Evolutionary conservation across 1,139 yeast genomes (phyloP).

Genomic region (Debaryomyces singareniensis): DNA sequence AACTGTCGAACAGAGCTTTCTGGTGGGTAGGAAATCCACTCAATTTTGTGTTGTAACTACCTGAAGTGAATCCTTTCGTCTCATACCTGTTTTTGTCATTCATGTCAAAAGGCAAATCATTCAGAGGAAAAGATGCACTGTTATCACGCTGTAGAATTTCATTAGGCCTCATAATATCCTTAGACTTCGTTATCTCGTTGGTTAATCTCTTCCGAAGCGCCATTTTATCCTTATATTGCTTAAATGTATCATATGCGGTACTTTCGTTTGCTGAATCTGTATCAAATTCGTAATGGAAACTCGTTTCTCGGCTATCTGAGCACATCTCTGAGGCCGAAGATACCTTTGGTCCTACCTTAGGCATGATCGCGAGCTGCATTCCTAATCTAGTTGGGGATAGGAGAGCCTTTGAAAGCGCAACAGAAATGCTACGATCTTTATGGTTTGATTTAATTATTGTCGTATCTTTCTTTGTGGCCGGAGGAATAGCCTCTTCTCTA

Average conservation of each 20-base stretch:
- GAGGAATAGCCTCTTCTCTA: no score
- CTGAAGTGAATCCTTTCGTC: conserved; percentile 3
- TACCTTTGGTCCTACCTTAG: conserved; percentile 7
- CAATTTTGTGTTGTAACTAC: background rate
- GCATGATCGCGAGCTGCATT: conserved; percentile 32
- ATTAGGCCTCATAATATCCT: background rate
- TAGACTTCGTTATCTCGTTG: background rate
- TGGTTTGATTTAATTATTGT: no score
- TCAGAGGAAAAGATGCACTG: no score
- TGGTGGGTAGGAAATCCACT: conserved; percentile 1
- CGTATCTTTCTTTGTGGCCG: no score
- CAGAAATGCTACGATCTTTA: conserved; percentile 6
- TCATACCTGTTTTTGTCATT: conserved; percentile 15
- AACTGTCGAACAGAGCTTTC: conserved; percentile 1
- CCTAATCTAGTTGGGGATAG: conserved; percentile 35
- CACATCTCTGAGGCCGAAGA: background rate
- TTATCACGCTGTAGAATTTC: background rate
- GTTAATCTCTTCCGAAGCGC: background rate
- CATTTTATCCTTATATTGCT: background rate
- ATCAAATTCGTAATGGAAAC: conserved; percentile 19
- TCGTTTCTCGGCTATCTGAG: no score
- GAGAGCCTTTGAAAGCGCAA: conserved; percentile 13
- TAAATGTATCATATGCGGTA: background rate
- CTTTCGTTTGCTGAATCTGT: conserved; percentile 8
- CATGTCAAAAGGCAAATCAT: conserved; percentile 17